phyloP scores from a whole-genome alignment of 1,284 basidiomycete species.

The Ustilago shanxiensis region DNA sequence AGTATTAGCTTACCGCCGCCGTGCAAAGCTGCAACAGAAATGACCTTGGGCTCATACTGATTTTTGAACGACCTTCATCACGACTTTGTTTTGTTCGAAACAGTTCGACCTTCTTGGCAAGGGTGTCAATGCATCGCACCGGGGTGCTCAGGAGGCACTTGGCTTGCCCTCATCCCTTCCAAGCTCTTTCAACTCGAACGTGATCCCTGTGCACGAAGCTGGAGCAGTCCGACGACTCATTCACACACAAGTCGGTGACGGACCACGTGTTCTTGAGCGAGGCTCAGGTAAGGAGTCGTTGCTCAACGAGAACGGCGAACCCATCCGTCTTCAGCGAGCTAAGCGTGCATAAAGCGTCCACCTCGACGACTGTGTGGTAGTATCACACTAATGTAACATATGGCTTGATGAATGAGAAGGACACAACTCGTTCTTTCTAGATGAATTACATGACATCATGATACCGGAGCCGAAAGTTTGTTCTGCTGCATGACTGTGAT shows the following conservation, averaged over 20 bases:
- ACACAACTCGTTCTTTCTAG: not conserved
- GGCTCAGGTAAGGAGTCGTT: slow-evolving; percentile 53
- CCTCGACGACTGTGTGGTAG: not conserved
- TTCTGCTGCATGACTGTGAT: slow-evolving; percentile 44
- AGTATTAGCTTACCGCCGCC: slow-evolving; percentile 15
- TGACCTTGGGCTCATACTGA: not conserved
- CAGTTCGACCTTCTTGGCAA: slow-evolving; percentile 64
- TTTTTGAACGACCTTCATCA: not conserved
- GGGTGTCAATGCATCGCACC: slow-evolving; percentile 62
- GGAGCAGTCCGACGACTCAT: slow-evolving; percentile 67
- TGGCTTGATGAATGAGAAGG: not conserved
- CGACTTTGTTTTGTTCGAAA: not conserved
- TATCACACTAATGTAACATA: not conserved
- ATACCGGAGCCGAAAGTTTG: slow-evolving; percentile 44
- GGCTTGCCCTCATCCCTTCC: slow-evolving; percentile 57
- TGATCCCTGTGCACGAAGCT: slow-evolving; percentile 66
- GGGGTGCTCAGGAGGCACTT: slow-evolving; percentile 51
- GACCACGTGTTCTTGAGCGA: slow-evolving; percentile 64
- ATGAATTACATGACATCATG: slow-evolving; percentile 15
- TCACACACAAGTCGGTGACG: slow-evolving; percentile 69
- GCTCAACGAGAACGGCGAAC: slow-evolving; percentile 59
- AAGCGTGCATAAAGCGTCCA: slow-evolving; percentile 47
- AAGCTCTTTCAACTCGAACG: slow-evolving; percentile 56
- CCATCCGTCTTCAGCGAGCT: slow-evolving; percentile 60
- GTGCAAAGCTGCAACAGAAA: not conserved